Percentiles rank a stretch among this genome's conserved stretches.
Evolutionary conservation across 352 stramenopile species (phyloP).

Genomic region (Phytophthora tentaculata): DNA sequence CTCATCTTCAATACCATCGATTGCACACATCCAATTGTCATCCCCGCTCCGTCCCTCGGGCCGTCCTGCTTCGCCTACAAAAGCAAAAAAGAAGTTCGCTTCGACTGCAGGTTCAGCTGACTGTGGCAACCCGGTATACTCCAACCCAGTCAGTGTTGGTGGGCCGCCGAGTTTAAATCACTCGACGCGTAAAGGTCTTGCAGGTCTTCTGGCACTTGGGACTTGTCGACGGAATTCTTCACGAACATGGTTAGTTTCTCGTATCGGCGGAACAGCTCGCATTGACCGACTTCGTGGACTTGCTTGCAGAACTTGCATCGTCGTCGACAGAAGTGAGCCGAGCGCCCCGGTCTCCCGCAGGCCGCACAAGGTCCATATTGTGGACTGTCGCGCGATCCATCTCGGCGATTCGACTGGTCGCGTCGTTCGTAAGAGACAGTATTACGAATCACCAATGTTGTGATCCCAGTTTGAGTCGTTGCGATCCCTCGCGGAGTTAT

Average conservation of each 20-base stretch:
- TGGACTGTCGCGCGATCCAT: neutral
- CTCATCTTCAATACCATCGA: neutral
- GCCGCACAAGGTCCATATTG: neutral
- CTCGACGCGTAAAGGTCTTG: slow-evolving; percentile 5
- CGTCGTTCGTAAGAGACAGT: neutral
- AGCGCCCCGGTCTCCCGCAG: neutral
- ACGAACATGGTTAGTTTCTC: slow-evolving; percentile 6
- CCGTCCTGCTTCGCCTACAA: neutral
- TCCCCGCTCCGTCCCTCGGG: neutral
- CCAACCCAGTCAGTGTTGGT: slow-evolving; percentile 17
- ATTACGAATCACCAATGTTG: neutral
- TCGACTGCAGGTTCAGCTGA: slow-evolving; percentile 9
- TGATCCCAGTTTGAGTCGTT: neutral
- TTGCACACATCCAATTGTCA: neutral
- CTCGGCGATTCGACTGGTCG: neutral
- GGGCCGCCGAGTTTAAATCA: slow-evolving; percentile 18
- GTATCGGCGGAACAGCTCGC: neutral
- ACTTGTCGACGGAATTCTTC: slow-evolving; percentile 1
- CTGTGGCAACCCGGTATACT: slow-evolving; percentile 8
- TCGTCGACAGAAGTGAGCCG: neutral
- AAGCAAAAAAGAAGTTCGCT: neutral
- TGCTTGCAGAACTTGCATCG: neutral
- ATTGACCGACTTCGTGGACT: neutral
- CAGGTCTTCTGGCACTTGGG: slow-evolving; percentile 1
- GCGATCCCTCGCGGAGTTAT: neutral